Base-by-base conservation (phyloP, 2,329 filamentous ascomycete species). In the Penicillium sp. region DNA sequence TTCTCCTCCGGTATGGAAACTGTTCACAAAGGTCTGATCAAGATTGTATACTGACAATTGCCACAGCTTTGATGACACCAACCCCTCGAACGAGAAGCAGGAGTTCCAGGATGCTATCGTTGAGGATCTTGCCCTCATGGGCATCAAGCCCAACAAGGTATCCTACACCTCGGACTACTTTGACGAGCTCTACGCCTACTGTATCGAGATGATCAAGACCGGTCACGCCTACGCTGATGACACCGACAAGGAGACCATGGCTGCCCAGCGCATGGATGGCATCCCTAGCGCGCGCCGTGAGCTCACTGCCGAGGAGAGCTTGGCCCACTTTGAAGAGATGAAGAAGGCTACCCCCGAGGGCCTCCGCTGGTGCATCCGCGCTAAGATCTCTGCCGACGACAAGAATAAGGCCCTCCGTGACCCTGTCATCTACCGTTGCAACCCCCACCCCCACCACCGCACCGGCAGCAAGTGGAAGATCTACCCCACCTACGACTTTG, bases 121-220 rank as follows among this genome's bases (percentile, higher is more conserved):
- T 40, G 89, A 96, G 79, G 95, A 99, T 76, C 85, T 97, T 52
- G 87, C 88, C 51, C 84, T 98, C 54, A 92, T 99, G 84, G 94
- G 93, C 33, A 91, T 99, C 77, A 91, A 90, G 78, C 91, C 93
- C 22, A 94, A 97, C 76, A 85, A 85, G 65, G 84, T 93, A 59
- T 91, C 91, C 18, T 96, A 94, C 80, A 97, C 95, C 2, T 96
- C 91, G 69, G 93, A 99, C 80, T 96, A 96, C 82, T 97, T 99
- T 75, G 87, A 97, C 70, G 85, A 93, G 74, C 85, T 99, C 14
- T 96, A 96, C 78, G 88, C 96, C 46, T 89, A 89, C 73, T 91
- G 89, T 72, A 81, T 96, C 68, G 84, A 88, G 70, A 87, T 97
- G 73, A 94, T 99, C 78, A 89, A 89, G 73, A 86, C 89, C 62